Evolutionary conservation across 495 filamentous ascomycete species (phyloP).

Genomic region (Penicillium cinerascens): DNA sequence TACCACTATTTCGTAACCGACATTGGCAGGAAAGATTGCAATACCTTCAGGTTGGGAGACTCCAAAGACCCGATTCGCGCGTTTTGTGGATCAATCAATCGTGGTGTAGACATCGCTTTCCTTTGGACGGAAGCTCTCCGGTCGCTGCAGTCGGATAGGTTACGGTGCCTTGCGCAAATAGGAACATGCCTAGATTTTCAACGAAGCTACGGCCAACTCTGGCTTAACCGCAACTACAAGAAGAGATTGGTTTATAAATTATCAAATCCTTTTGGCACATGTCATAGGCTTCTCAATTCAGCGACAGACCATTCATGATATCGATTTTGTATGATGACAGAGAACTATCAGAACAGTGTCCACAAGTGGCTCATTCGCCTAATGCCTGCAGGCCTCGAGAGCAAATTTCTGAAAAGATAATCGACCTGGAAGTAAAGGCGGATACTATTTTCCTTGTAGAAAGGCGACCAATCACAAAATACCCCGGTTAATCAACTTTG

Average conservation of each 20-base stretch:
- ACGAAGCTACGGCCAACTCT: no score
- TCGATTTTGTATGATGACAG: neutral
- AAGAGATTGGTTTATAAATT: no score
- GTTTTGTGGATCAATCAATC: neutral
- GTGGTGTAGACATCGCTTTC: neutral
- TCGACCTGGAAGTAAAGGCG: neutral
- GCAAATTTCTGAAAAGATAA: neutral
- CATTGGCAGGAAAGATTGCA: slow-evolving; percentile 23
- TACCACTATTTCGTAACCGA: slow-evolving; percentile 25
- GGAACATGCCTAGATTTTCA: no score
- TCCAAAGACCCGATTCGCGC: slow-evolving; percentile 21
- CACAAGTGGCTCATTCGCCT: neutral
- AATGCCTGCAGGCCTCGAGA: neutral
- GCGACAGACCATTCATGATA: no score
- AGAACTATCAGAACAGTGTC: neutral
- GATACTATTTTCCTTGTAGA: neutral
- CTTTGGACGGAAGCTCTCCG: neutral
- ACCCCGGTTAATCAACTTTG: slow-evolving; percentile 4
- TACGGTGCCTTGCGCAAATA: no score
- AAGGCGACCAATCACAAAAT: neutral
- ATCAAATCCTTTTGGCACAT: no score
- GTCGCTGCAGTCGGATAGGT: no score
- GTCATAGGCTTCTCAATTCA: no score
- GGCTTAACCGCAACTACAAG: no score
- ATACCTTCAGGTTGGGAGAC: slow-evolving; percentile 20